A percentile compares a stretch with the other conserved stretches of the same genome.
Conservation (phyloP, 805 yeast species). For the Kuraishia cidri region DNA sequence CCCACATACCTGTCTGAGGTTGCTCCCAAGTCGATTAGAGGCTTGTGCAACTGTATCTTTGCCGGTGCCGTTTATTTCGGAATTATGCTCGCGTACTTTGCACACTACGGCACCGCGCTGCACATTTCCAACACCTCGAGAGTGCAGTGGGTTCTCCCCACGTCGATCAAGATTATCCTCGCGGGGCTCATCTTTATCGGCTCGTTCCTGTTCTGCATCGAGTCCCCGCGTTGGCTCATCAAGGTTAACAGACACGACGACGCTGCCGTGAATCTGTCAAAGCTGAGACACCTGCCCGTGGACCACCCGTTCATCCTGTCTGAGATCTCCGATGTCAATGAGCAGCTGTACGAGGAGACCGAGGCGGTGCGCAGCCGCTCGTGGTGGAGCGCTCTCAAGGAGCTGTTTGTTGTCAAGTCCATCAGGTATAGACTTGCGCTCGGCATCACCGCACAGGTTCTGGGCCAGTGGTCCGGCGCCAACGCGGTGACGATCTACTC, state of each 20-base stretch:
- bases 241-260: slow-evolving; percentile 29
- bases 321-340: slow-evolving; percentile 43
- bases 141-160: slow-evolving; percentile 46
- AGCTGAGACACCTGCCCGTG: slow-evolving; percentile 32
- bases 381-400: slow-evolving; percentile 17
- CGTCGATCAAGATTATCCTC: slow-evolving; percentile 33
- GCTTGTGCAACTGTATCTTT: slow-evolving; percentile 41
- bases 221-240: slow-evolving; percentile 44
- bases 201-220: slow-evolving; percentile 32
- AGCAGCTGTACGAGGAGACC: slow-evolving; percentile 29
- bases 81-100: slow-evolving; percentile 36
- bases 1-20: slow-evolving; percentile 47
- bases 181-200: slow-evolving; percentile 34
- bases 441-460: slow-evolving; percentile 32
- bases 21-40: slow-evolving; percentile 45
- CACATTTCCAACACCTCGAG: slow-evolving; percentile 26
- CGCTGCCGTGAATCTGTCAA: slow-evolving; percentile 29
- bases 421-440: slow-evolving; percentile 35
- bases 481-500: slow-evolving; percentile 48
- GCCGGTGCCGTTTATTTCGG: slow-evolving; percentile 54
- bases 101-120: slow-evolving; percentile 41
- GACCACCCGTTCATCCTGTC: slow-evolving; percentile 40
- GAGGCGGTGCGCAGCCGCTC: slow-evolving; percentile 20
- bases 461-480: slow-evolving; percentile 56
- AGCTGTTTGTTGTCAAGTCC: slow-evolving; percentile 25